Base-by-base conservation (phyloP, 441 rosid species). In the Populus hybrid region DNA sequence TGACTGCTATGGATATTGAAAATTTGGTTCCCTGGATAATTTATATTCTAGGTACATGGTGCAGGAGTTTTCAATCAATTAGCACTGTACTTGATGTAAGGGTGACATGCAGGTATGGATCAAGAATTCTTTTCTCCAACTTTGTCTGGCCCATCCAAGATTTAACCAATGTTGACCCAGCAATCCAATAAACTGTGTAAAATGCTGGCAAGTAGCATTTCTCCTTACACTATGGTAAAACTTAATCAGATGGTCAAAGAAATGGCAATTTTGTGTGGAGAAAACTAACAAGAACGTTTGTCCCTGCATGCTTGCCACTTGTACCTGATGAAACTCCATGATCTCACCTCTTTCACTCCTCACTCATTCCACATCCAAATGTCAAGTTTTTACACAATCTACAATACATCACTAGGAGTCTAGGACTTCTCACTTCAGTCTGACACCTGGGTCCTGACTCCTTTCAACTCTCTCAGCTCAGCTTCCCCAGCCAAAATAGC, bases 221-320 rank as follows among this genome's bases (percentile, higher is more conserved):
- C 40, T 36, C 9, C 2, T 36, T 8, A 36, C 36, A 36, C 40
- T 8, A 36, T 2, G 40, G 46, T 40, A 40, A 40, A 40, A 40
- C 46, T 9, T 40, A 40, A 42, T 9, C 50, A 42, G 50, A 42
- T 38, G 42, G 42, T 38, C 42, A 38, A 2, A 9, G 42, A 38
- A 9, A 38, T 38, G 10, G 42, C 42, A 57, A 6, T 57, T 50
- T 0, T 59, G 23, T 7, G 64, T 3, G 4, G 24, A 59, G 50
- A 59, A 19, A n/a, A 59, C 24, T 3, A n/a, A 7, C n/a, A 59
- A 59, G 21, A 59, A 19, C 21, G 6, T 7, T 18, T 12, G 35
- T 69, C 72, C 36, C 46, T 46, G 74, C 64, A 71, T 71, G 74
- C 14, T 24, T 9, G 74, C 38, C 74, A 71, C 38, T 72, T 72